Base-by-base conservation (phyloP, 805 yeast species). In the Kodamaea restingae region DNA sequence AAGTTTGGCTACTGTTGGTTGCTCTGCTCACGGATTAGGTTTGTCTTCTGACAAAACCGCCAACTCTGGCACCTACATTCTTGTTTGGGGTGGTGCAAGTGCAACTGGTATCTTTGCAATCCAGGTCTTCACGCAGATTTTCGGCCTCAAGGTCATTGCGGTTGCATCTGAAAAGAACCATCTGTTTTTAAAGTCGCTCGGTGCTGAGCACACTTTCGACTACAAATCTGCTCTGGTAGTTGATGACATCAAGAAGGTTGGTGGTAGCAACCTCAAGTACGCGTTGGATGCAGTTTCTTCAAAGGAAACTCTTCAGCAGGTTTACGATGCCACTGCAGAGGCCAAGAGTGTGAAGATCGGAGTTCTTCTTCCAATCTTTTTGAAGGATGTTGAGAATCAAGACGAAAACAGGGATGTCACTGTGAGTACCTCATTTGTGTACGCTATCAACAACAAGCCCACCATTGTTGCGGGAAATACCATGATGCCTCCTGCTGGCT, bases 1-100 rank as follows among this genome's bases (percentile, higher is more conserved):
- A 36, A 71, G 80, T 12, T 52, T 75, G 35, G 63, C 60, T 36
- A 81, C 86, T 3, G 66, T 74, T 12, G 77, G 71, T 21, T 50
- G 53, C 41, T 60, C 69, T 14, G 49, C 50, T 39, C 58, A 60
- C 48, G 55, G 59, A 33, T 52, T 76, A 25, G 58, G 58, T 14
- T 38, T 63, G 24, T 38, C 17, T 38, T 28, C 26, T 24, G 39
- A 50, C 37, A 44, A 50, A 38, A 32, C 39, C 4, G 31, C 35
- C 7, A 51, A 56, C 36, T 21, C 40, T 9, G 42, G 35, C 15
- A 49, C 47, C 20, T 43, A 22, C 35, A 47, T 63, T 33, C 48
- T 63, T 42, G 54, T 63, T 35, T 63, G 69, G 69, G 65, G 67
- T 34, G 67, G 66, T 31, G 62, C 67, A 7, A 60, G 63, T 31